Base-by-base conservation (phyloP, 2,329 filamentous ascomycete genomes). In the Corynespora cassiicola region DNA sequence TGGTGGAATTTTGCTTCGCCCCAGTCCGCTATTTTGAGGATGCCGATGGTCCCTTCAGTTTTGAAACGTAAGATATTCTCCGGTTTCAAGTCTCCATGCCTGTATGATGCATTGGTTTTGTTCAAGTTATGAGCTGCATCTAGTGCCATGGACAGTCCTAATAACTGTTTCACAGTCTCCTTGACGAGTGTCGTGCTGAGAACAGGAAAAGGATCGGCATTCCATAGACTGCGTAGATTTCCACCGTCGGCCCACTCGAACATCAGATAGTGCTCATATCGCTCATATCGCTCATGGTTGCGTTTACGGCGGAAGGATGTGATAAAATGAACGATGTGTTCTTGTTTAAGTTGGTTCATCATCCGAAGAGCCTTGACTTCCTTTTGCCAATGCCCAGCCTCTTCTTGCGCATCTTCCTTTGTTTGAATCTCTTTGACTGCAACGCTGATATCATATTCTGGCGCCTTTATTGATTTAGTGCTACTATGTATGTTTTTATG, bases 41-140 rank as follows among this genome's bases (percentile, higher is more conserved):
- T 52, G 1, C 49, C 50, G 14, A 47, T 32, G 7, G 17, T 3
- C 1, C 21, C 15, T 2, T 19, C 32, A 4, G 34, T 22, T 0
- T 15, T 20, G 7, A 54, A 69, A 44, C 56, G 59, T 1, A 71
- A 48, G 6, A 72, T 67, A 17, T 72, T 71, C 6, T 61, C 61
- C 0, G 68, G 63, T 11, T 71, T 72, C 6, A 72, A 50, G 29
- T 68, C 57, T 3, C 65, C 59, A 26, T 69, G 61, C 4, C 63
- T 50, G 4, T 46, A 50, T 1, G 43, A 44, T 10, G 39, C 31
- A 3, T 21, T 35, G 10, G 26, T 36, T 5, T 7, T 24, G 11
- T 39, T 17, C 4, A 47, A 15, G 18, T 50, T 17, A 18, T 57
- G 54, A 2, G 37, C 39, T 17, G 32, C 39, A 1, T 18, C 8